These are phyloP conservation scores for Calcarisporium arbuscula DNA, from an alignment of 2,329 filamentous ascomycete species.

Conservation along the genomic window DNA sequence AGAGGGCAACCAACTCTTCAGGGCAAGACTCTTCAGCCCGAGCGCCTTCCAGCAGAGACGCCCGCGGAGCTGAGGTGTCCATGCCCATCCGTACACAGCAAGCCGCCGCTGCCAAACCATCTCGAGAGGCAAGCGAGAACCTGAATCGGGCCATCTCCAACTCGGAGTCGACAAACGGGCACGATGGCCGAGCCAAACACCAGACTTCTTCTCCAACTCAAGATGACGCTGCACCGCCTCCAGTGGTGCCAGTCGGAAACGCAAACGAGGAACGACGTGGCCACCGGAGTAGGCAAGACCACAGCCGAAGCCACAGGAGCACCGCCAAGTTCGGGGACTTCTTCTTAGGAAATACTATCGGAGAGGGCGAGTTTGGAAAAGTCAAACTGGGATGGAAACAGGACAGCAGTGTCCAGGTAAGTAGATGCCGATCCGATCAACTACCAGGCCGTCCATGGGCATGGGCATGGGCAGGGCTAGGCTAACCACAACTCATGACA, in stretches of 20 bases:
- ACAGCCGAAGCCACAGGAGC: conserved; percentile 52
- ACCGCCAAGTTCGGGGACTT: conserved; percentile 88
- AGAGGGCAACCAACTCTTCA: conserved; percentile 18
- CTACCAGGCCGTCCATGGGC: background rate
- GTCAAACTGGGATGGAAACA: conserved; percentile 98
- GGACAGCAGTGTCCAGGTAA: conserved; percentile 78
- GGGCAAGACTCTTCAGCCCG: conserved; percentile 33
- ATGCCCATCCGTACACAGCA: conserved; percentile 40
- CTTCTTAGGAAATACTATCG: conserved; percentile 89
- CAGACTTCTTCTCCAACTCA: conserved; percentile 17
- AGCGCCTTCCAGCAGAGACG: conserved; percentile 32
- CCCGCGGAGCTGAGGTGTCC: conserved; percentile 27
- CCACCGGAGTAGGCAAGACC: conserved; percentile 53
- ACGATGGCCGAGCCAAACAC: conserved; percentile 14
- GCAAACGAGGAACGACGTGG: conserved; percentile 42
- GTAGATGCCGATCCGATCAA: conserved; percentile 8
- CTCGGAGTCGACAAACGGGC: conserved; percentile 24
- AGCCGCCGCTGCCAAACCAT: conserved; percentile 45
- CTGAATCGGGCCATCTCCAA: conserved; percentile 62
- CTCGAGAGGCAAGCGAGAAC: conserved; percentile 72
- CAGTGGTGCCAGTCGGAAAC: conserved; percentile 36
- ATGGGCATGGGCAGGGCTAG: background rate
- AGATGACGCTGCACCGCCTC: conserved; percentile 34
- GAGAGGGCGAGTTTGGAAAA: conserved; percentile 97
- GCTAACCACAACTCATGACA: conserved; percentile 30